Percentiles rank a stretch among this genome's conserved stretches.
Conservation (phyloP, 352 stramenopile species). For the Blastocystis sp. region DNA sequence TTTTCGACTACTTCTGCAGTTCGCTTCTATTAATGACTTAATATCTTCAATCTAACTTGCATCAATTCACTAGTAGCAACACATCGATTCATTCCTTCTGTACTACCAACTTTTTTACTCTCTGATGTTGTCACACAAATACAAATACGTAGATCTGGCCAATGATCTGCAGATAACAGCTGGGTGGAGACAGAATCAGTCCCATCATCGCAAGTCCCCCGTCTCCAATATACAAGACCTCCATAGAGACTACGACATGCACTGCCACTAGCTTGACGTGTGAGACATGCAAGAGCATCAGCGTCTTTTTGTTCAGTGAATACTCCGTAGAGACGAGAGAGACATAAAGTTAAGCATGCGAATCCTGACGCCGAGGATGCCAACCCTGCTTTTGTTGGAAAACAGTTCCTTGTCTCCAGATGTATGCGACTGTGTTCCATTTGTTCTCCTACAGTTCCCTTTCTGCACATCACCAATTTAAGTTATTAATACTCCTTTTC, state of each 20-base stretch:
- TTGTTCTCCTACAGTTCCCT: conserved; percentile 66
- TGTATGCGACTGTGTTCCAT: conserved; percentile 77
- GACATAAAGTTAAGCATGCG: conserved; percentile 75
- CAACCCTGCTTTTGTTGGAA: conserved; percentile 93
- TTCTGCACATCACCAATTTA: neutral
- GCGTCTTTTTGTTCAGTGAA: conserved; percentile 24
- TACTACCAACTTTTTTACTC: conserved; percentile 93
- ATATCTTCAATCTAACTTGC: neutral
- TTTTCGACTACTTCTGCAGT: conserved; percentile 80
- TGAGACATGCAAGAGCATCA: conserved; percentile 79
- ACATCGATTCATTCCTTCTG: conserved; percentile 88
- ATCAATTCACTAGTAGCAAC: conserved; percentile 81
- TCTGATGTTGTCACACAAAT: conserved; percentile 91
- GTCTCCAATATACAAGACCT: conserved; percentile 93
- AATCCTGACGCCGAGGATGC: conserved; percentile 95
- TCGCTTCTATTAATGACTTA: conserved; percentile 81
- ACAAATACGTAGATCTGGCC: conserved; percentile 87
- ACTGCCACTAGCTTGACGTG: conserved; percentile 88
- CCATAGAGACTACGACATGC: conserved; percentile 91
- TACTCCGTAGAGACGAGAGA: conserved; percentile 2
- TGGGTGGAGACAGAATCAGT: conserved; percentile 75
- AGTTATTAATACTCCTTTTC: neutral
- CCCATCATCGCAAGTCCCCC: conserved; percentile 79
- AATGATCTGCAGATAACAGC: conserved; percentile 75
- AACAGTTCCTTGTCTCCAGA: conserved; percentile 93